These are phyloP conservation scores for Beta corolliflora DNA, from an alignment of 179 eudicot species.

Conservation along the genomic window DNA sequence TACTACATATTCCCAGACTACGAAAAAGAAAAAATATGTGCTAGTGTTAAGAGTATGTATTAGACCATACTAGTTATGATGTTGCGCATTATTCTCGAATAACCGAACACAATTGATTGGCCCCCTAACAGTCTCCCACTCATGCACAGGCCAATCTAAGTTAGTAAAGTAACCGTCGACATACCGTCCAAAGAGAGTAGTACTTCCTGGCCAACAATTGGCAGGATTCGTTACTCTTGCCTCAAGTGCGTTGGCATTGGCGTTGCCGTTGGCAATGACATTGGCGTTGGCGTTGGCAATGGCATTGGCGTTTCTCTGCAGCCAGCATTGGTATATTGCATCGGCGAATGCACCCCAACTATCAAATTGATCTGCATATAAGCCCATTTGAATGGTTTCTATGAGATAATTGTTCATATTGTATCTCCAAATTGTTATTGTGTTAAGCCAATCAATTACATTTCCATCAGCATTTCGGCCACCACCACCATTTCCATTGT, in stretches of 20 bases:
- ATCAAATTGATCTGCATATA: not conserved
- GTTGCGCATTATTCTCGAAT: no score
- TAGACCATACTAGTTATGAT: no score
- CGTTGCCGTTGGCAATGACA: no score
- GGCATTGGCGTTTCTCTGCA: no score
- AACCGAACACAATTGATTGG: not conserved
- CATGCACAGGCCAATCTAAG: not conserved
- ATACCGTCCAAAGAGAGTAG: not conserved
- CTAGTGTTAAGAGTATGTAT: no score
- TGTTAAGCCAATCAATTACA: not conserved
- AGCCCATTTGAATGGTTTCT: not conserved
- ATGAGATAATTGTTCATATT: not conserved
- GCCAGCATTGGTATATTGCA: no score
- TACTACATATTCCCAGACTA: no score
- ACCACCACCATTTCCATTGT: not conserved
- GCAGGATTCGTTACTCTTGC: no score
- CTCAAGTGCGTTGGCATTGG: no score
- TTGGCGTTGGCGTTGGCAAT: no score
- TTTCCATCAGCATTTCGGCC: no score
- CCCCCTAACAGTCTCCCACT: not conserved
- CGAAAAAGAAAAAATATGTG: no score
- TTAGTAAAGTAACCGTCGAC: not conserved
- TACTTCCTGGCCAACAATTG: not conserved
- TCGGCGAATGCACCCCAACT: not conserved
- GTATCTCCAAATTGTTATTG: not conserved